Percentiles rank a stretch among this genome's conserved stretches.
Evolutionary conservation across 257 asterid species (phyloP).

Genomic region (Solanum lycopersicoides): DNA sequence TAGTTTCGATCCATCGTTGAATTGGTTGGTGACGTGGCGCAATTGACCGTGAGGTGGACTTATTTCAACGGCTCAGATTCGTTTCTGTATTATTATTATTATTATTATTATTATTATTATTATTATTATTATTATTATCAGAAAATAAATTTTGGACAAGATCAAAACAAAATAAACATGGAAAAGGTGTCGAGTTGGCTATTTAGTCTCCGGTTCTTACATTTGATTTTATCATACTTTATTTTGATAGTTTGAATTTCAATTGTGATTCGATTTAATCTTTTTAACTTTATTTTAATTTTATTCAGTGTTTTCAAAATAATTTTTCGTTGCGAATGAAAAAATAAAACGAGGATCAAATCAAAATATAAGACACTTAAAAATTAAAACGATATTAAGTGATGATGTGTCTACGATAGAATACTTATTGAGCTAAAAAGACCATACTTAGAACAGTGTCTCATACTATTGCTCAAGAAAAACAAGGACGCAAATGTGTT

Average conservation of each 20-base stretch:
- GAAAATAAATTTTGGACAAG: not conserved
- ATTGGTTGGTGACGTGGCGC: conserved; percentile 35
- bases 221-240: too few species aligned
- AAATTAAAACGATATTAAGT: too few species aligned
- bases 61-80: conserved; percentile 44
- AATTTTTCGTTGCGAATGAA: rapidly evolving
- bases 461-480: not conserved
- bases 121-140: not conserved
- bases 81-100: not conserved
- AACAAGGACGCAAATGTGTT: too few species aligned
- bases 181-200: not conserved
- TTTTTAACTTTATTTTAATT: too few species aligned
- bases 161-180: not conserved
- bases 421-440: not conserved
- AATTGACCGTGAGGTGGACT: conserved; percentile 22
- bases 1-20: conserved; percentile 43
- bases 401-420: not conserved
- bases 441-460: not conserved
- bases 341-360: too few species aligned
- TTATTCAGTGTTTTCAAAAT: too few species aligned
- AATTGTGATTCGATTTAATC: not conserved
- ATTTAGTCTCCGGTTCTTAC: rapidly evolving
- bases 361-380: too few species aligned
- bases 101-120: too few species aligned
- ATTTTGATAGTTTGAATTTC: rapidly evolving